phyloP scores from a whole-genome alignment of 139 green algal genomes.

The Tetraselmis striata region DNA sequence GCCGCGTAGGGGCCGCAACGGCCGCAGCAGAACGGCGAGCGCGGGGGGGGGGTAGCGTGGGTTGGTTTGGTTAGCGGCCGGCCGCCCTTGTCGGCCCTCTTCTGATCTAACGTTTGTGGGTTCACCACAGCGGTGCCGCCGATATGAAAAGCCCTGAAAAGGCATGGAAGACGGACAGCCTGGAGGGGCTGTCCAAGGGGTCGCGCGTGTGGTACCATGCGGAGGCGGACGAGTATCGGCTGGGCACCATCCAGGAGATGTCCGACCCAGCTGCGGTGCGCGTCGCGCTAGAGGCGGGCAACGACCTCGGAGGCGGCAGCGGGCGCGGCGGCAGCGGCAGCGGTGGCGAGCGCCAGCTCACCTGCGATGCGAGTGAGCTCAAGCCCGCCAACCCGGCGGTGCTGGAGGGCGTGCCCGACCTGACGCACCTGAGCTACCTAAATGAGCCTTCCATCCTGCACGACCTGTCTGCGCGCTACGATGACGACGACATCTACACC shows the following conservation, averaged over 20 bases:
- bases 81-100: too few species aligned
- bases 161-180: constrained; percentile 22
- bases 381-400: constrained; percentile 48
- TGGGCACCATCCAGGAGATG: constrained; percentile 14
- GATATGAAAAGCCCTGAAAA: not conserved
- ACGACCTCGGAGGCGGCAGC: not conserved
- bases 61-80: too few species aligned
- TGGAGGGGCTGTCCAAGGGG: constrained; percentile 28
- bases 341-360: not conserved
- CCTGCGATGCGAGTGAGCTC: not conserved
- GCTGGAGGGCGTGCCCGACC: constrained; percentile 54
- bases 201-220: constrained; percentile 29
- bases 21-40: too few species aligned
- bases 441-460: constrained; percentile 84
- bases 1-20: too few species aligned
- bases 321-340: too few species aligned
- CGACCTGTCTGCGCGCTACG: constrained; percentile 49
- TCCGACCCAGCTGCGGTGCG: constrained; percentile 1
- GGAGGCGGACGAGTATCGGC: constrained; percentile 4
- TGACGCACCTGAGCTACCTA: constrained; percentile 77
- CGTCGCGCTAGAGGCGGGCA: constrained; percentile 14
- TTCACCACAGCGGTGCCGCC: too few species aligned
- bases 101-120: too few species aligned
- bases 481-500: constrained; percentile 71
- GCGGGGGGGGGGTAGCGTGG: too few species aligned